Base-by-base conservation (phyloP, 139 green algal genomes). In the Spirogloea muscicola region DNA sequence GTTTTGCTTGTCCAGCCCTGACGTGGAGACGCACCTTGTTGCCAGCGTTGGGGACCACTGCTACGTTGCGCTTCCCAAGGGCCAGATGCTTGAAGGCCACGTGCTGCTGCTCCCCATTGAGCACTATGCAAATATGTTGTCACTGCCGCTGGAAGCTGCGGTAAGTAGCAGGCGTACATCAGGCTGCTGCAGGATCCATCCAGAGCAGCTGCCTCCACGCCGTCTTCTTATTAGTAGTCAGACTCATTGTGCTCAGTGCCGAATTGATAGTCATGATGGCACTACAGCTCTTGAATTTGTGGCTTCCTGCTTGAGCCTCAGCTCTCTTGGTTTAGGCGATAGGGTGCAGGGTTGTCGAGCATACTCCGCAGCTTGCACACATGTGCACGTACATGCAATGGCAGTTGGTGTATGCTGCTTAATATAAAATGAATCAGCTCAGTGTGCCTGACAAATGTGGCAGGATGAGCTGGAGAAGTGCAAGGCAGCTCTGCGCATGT, bases 91-190 rank as follows among this genome's bases (percentile, higher is more conserved):
- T 27, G 40, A 82, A 2, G n/a, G 83, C 13, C 92, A 97, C 80
- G 84, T 88, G 61, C 85, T 96, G 49, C 55, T 97, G 27, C 82
- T 98, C 27, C 91, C 92, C 25, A 90, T 97, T 34, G 93, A 96
- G 70, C 93, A 98, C 84, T 87, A 85, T 62, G 82, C 90, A 10
- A 66, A 25, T 40, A 48, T 77, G 29, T 29, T 68, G n/a, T 46
- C 71, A 3, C 62, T 93, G 46, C 77, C 87, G 25, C 7, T 73
- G 91, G 84, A 77, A n/a, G 52, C 34, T 31, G 46, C 21, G 46
- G 21, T 21, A 21, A 21, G 21, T 21, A 21, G 46, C 6, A 46
- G 33, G 58, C 27, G 40, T 41, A 67, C 46, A 55, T 55, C 21
- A 55, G 21, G 21, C 21, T 21, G 21, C 21, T 55, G 21, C 21